Conservation (phyloP, 1,284 basidiomycete species). For the Rhodotorula sp. region DNA sequence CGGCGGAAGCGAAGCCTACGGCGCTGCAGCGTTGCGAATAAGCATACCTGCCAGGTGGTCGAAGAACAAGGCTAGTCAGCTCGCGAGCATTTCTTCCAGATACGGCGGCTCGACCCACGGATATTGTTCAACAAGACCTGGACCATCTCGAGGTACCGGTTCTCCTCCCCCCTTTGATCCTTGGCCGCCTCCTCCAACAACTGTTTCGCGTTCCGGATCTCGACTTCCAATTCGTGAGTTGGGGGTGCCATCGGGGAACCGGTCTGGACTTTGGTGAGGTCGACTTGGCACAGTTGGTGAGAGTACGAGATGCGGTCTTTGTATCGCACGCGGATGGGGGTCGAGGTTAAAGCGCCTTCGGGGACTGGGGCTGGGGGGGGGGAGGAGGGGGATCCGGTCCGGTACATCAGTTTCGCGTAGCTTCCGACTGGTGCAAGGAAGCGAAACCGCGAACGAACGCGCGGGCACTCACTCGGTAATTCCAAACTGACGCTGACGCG, state of each 20-base stretch:
- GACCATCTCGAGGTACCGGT: slow-evolving; percentile 53
- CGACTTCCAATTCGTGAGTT: slow-evolving; percentile 60
- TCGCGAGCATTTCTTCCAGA: not conserved
- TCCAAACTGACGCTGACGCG: slow-evolving; percentile 86
- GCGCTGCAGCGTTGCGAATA: slow-evolving; percentile 39
- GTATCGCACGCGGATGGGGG: slow-evolving; percentile 53
- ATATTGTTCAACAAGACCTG: slow-evolving; percentile 55
- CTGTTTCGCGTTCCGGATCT: slow-evolving; percentile 54
- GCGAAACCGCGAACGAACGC: not conserved
- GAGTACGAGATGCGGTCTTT: slow-evolving; percentile 91
- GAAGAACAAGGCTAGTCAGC: too few relatives aligned
- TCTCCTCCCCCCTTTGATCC: slow-evolving; percentile 48
- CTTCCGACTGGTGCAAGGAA: not conserved
- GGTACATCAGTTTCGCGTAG: not conserved
- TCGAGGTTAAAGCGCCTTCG: slow-evolving; percentile 43
- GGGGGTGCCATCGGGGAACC: slow-evolving; percentile 5
- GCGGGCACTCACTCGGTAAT: slow-evolving; percentile 53
- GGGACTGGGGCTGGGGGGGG: slow-evolving; percentile 37
- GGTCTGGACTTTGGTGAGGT: slow-evolving; percentile 82
- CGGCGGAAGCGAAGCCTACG: slow-evolving; percentile 3
- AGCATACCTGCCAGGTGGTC: slow-evolving; percentile 28
- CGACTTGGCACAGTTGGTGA: slow-evolving; percentile 87
- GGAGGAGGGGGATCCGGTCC: too few relatives aligned
- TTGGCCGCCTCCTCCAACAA: slow-evolving; percentile 54
- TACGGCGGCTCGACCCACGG: slow-evolving; percentile 32